Evolutionary conservation across 768 basidiomycete species (phyloP), one percentile per base, ranked within the genome.

Genomic region (Hysterangium stoloniferum): DNA sequence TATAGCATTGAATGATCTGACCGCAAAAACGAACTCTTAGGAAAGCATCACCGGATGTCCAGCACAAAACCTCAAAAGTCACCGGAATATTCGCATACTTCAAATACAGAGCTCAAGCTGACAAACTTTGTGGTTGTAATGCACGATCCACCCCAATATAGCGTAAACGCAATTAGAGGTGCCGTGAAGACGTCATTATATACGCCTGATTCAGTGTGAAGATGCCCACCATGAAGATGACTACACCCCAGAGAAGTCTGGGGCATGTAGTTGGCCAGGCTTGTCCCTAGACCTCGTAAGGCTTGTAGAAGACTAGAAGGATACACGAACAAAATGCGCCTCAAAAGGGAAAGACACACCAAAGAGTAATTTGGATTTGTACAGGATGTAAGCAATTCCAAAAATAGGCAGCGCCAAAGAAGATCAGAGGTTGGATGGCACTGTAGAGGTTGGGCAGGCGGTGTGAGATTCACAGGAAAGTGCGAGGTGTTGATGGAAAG

Each of bases 221-320:
- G 57, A 96, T 86, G 41, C 94, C 94, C 38, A 83, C 89, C 96
- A 98, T 98, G 74, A 98, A 98, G 48, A 95, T 88, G 62, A 95
- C 62, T 50, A 98, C 78, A 38, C 89, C 94, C 85, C 89, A 90
- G 28, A 94, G 84, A 34, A 96, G 79, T 6, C 95, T 86, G 24
- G 81, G 77, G 64, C 94, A 97, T 0, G 96, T 94, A 57, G 96
- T 81, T 0, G 92, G 91, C 95, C 96, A 98, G 1, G 94, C 96
- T 69, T 97, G 93, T 2, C 96, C 96, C 58, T 86, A 87, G 2
- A 87, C 91, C 68, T 97, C 94, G 66, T 97, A 98, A 0, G 96
- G 95, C 61, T 97, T 97, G 72, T 96, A 96, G 72, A 95, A 98
- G 17, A 97, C 93, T 96, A 61, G 0, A 38, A 42, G 43, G 15